Base-by-base conservation (phyloP, 208 protist species). In the Vickermania ingenoplastis region DNA sequence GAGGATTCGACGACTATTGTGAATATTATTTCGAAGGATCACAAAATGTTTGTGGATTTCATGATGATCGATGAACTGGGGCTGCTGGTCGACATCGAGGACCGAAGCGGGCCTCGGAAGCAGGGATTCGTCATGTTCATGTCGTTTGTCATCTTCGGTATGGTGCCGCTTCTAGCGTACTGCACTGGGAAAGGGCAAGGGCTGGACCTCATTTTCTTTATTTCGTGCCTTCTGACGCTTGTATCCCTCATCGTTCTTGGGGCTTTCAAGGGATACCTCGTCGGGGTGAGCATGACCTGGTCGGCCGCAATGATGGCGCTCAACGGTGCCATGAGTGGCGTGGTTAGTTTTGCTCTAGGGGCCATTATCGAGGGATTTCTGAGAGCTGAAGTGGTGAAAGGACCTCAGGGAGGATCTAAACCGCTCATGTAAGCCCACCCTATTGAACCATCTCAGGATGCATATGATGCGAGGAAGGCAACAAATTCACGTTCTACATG, bases 51-150 rank as follows among this genome's bases (percentile, higher is more conserved):
- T 63, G 91, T 97, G n/a, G 94, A 97, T 59, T 91, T 96, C 26
- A 97, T 97, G 91, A 97, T 97, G 90, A 80, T 91, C 14, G 86
- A 97, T 63, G 92, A 98, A 66, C 76, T 97, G 13, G 93, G 94
- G 5, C 65, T 97, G 13, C 65, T 92, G 24, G 27, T 91, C 1
- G 85, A 95, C 55, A 53, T 87, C 23, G 81, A 86, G n/a, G 88
- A 96, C 65, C 53, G 57, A 5, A 52, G 83, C 64, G 77, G 78
- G 1, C 86, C 92, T 13, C 73, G 75, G 45, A 95, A 94, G 65
- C 86, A 92, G 55, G 91, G 89, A n/a, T 30, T 93, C 1, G 91
- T 97, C 11, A 97, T 95, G 81, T 97, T 97, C 62, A 0, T 75
- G 11, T 97, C 96, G 0, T 98, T 98, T 65, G 27, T 98, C 28